phyloP scores from a whole-genome alignment of 208 protist species.

The Trypanosoma cruzi region DNA sequence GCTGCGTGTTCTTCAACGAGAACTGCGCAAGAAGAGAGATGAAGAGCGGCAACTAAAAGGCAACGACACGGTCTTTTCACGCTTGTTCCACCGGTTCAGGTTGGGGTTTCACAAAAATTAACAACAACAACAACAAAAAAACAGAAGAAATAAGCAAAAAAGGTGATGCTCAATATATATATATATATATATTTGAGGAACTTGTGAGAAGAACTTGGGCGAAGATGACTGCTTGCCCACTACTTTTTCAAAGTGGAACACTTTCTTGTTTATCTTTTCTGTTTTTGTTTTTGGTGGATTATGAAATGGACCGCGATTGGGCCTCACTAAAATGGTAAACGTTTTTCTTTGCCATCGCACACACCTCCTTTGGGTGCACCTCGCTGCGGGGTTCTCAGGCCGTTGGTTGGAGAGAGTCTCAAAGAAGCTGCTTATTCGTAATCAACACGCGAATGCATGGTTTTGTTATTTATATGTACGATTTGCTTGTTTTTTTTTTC shows the following conservation, averaged over 20 bases:
- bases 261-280: too few relatives aligned
- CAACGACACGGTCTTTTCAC: conserved; percentile 18
- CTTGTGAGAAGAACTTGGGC: too few relatives aligned
- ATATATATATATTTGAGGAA: background rate
- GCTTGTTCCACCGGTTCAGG: conserved; percentile 16
- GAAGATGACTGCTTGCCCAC: too few relatives aligned
- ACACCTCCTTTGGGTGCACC: background rate
- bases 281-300: too few relatives aligned
- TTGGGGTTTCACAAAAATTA: conserved; percentile 20
- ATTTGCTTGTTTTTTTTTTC: background rate
- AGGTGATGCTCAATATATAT: background rate
- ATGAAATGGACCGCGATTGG: too few relatives aligned
- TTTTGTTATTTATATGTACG: background rate
- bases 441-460: background rate
- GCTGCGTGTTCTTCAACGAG: conserved; percentile 68
- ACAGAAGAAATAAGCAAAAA: background rate
- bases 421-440: background rate
- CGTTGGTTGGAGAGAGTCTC: background rate
- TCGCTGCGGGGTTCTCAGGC: background rate
- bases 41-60: conserved; percentile 37
- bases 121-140: background rate
- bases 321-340: too few relatives aligned
- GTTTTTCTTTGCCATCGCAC: background rate
- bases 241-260: too few relatives aligned
- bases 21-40: conserved; percentile 68